A percentile compares a stretch with the other conserved stretches of the same genome.
These are phyloP conservation scores for Camellia japonica DNA, from an alignment of 148 eudicot species.

Conservation along the genomic window DNA sequence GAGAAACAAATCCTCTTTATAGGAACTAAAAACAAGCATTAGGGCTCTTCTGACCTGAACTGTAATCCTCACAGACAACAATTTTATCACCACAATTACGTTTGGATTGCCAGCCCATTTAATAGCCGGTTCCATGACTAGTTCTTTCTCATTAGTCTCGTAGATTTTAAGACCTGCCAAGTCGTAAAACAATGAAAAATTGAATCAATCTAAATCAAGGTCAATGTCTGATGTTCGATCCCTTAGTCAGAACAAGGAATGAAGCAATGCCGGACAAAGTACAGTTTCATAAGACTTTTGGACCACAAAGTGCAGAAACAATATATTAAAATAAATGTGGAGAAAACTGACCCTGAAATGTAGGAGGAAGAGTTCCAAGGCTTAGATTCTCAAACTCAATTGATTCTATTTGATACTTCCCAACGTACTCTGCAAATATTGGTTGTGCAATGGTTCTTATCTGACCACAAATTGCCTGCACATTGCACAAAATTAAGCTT, in stretches of 20 bases:
- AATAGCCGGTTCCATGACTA: constrained; percentile 82
- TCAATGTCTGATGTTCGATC: not conserved
- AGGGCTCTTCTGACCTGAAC: constrained; percentile 55
- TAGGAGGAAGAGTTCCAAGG: constrained; percentile 55
- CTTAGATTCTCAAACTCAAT: constrained; percentile 44
- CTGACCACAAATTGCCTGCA: constrained; percentile 61
- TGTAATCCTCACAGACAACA: constrained; percentile 48
- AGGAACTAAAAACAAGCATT: not conserved
- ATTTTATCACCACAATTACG: constrained; percentile 50
- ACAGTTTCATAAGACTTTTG: not conserved
- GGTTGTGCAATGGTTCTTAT: constrained; percentile 37
- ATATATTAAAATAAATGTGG: not conserved
- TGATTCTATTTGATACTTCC: constrained; percentile 41
- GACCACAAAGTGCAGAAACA: not conserved
- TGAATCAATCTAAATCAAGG: not conserved
- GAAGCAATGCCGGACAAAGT: not conserved
- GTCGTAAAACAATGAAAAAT: constrained; percentile 4
- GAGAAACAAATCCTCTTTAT: constrained; percentile 9
- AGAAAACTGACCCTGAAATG: constrained; percentile 39
- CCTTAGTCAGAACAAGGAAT: not conserved
- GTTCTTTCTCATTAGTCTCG: constrained; percentile 79
- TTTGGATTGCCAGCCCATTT: constrained; percentile 95
- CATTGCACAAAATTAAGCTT: not conserved
- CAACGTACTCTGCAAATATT: constrained; percentile 44
- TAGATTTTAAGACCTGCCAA: constrained; percentile 68